Evolutionary conservation across 2,329 filamentous ascomycete species (phyloP).

Genomic region (Aspergillus sergii): DNA sequence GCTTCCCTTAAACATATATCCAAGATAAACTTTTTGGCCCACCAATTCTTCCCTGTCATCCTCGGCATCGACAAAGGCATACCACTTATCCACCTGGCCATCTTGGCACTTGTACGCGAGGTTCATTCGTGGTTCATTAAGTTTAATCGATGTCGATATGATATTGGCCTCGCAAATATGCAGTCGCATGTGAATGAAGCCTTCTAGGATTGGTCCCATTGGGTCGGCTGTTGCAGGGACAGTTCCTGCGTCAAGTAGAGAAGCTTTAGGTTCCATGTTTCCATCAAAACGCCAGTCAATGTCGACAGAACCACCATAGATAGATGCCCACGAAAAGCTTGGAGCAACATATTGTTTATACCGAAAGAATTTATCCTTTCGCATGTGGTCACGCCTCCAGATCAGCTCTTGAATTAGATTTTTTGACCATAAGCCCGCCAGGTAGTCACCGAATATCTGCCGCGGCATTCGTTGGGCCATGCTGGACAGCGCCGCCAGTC

Average conservation of each 20-base stretch:
- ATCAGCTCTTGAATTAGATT: rapidly evolving
- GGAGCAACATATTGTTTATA: not conserved
- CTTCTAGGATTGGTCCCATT: too few species aligned
- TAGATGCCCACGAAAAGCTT: not conserved
- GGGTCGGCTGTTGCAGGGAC: not conserved
- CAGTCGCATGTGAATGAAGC: too few species aligned
- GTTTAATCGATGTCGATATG: too few species aligned
- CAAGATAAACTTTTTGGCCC: too few species aligned
- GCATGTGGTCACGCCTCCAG: too few species aligned
- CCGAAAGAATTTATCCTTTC: not conserved
- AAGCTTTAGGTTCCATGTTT: too few species aligned
- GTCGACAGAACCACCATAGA: not conserved
- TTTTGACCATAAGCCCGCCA: not conserved
- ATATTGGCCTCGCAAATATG: too few species aligned
- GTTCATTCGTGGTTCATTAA: rapidly evolving
- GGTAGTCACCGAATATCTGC: not conserved
- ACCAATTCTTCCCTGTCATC: too few species aligned
- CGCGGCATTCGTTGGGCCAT: not conserved
- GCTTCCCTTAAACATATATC: too few species aligned
- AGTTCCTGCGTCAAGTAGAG: not conserved
- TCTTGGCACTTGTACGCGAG: rapidly evolving
- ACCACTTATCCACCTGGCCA: too few species aligned
- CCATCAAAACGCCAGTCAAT: too few species aligned
- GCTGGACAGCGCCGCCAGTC: not conserved
- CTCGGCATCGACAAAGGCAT: too few species aligned